phyloP scores from a whole-genome alignment of 108 stramenopile species.

The Cyclostephanos tholiformis region DNA sequence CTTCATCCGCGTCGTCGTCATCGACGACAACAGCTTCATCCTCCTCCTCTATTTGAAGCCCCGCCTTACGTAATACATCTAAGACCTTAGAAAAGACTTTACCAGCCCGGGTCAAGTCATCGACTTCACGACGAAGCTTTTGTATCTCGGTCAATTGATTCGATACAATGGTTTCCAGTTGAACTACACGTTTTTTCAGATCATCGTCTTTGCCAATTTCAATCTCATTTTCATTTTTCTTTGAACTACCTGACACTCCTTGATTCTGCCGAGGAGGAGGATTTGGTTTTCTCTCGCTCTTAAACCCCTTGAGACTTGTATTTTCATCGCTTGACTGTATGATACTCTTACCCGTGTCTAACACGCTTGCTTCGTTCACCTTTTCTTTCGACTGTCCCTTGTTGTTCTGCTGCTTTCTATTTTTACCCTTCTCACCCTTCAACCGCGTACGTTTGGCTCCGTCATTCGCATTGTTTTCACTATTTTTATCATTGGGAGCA shows the following conservation, averaged over 20 bases:
- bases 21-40: conserved; percentile 16
- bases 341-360: conserved; percentile 6
- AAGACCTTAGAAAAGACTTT: conserved; percentile 64
- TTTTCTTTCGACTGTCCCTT: conserved; percentile 3
- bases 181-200: conserved; percentile 58
- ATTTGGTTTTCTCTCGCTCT: background rate
- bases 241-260: conserved; percentile 3
- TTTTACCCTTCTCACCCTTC: conserved; percentile 1
- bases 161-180: conserved; percentile 74
- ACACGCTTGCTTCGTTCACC: background rate
- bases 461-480: background rate
- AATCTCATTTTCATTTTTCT: background rate
- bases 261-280: conserved; percentile 1
- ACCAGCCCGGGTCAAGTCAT: conserved; percentile 54
- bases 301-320: conserved; percentile 51
- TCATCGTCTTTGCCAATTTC: conserved; percentile 23
- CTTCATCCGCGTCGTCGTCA: conserved; percentile 13
- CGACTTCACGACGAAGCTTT: conserved; percentile 67
- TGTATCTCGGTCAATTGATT: conserved; percentile 71
- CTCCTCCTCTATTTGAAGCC: conserved; percentile 54
- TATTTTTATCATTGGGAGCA: conserved; percentile 2
- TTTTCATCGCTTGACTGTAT: conserved; percentile 31
- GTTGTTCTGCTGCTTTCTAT: conserved; percentile 5
- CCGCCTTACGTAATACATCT: conserved; percentile 69
- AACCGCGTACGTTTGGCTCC: conserved; percentile 16